Evolutionary conservation across 129 eudicot species (phyloP), one percentile per base, ranked within the genome.

Genomic region (Centrapalus pauciflorus): DNA sequence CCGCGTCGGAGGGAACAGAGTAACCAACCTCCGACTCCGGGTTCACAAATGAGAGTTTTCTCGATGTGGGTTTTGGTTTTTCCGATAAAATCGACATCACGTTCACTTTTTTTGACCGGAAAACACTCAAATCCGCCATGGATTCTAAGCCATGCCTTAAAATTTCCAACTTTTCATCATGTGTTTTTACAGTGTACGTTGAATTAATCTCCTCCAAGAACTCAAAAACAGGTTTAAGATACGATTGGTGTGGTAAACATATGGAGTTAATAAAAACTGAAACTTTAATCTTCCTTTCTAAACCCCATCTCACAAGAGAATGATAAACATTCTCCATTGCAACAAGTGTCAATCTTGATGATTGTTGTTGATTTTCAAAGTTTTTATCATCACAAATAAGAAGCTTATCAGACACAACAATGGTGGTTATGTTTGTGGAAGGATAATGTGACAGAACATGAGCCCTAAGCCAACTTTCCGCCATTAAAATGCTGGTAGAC

Each of bases 241-340:
- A 61, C 2, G 33, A 28, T 23, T 61, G 54, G 43, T 62, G 67
- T 40, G n/a, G n/a, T n/a, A 81, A 49, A 25, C 91, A 92, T 40
- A 52, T 71, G 51, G 80, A 46, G 50, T 84, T 64, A 58, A 88
- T 57, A 20, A 84, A 83, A 55, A 83, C 77, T 17, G 95, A 76
- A 23, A 83, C 89, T 66, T 79, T 85, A 33, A 92, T 88, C 8
- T 85, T 83, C 24, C 55, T 79, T 8, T 83, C 80, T 55, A 92
- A 81, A 51, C 95, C 98, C 98, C 98, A 92, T 48, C 98, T 81
- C 5, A 84, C 82, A 58, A 92, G 98, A 41, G 91, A 68, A 66
- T 92, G 80, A 67, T 83, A 50, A 4, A 92, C 32, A 66, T 92
- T 92, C 66, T 77, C 80, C 64, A 83, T 21, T 11, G 95, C 74